phyloP scores from a whole-genome alignment of 2,329 filamentous ascomycete species.

The Ophiognomonia clavigignenti-juglandacearum region DNA sequence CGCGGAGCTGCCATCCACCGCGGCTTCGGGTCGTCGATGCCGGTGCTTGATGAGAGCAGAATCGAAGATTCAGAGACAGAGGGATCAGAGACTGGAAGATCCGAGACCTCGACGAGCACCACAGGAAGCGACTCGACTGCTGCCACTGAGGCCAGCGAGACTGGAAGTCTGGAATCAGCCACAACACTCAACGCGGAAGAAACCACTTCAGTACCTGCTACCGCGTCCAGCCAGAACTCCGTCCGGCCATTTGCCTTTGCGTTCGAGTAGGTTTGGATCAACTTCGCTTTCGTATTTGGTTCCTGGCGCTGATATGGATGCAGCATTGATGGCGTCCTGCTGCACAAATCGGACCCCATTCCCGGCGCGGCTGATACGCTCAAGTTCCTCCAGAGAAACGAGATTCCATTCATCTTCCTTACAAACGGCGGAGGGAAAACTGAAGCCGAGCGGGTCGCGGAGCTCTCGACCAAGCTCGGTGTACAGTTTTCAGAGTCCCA shows the following conservation, averaged over 20 bases:
- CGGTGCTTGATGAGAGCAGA: too few relatives aligned
- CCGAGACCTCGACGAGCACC: too few relatives aligned
- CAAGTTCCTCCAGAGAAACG: constrained; percentile 63
- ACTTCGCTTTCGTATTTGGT: not conserved
- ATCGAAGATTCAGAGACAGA: too few relatives aligned
- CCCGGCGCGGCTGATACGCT: constrained; percentile 74
- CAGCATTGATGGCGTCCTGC: constrained; percentile 87
- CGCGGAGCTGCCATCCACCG: too few relatives aligned
- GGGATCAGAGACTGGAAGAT: too few relatives aligned
- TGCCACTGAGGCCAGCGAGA: too few relatives aligned
- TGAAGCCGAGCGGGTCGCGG: constrained; percentile 67
- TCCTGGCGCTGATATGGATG: not conserved
- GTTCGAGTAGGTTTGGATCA: constrained; percentile 25
- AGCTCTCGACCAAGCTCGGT: constrained; percentile 62
- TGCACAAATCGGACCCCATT: constrained; percentile 74
- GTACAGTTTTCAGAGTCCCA: constrained; percentile 59
- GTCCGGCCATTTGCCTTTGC: constrained; percentile 11
- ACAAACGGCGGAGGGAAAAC: constrained; percentile 92
- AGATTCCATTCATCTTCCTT: constrained; percentile 87
- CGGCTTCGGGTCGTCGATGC: too few relatives aligned
- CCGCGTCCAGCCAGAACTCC: not conserved
- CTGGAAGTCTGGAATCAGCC: too few relatives aligned
- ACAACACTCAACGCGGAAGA: too few relatives aligned
- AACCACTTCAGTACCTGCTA: too few relatives aligned
- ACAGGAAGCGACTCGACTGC: too few relatives aligned